Percentiles rank a stretch among this genome's conserved stretches.
Conservation (phyloP, 495 filamentous ascomycete genomes). For the Daldinia decipiens region DNA sequence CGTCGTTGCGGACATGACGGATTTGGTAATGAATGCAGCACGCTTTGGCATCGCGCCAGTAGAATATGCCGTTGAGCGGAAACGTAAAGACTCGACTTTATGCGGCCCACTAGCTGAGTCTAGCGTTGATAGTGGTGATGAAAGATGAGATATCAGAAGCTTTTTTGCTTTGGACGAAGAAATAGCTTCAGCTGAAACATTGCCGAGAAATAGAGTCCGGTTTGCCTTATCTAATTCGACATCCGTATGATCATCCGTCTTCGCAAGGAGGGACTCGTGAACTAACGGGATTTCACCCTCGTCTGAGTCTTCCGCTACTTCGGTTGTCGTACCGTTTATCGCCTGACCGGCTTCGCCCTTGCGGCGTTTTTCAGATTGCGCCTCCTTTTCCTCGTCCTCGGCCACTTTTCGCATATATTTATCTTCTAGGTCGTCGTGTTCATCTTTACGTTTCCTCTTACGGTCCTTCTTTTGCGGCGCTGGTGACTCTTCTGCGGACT, state of each 20-base stretch:
- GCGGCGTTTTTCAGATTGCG: constrained; percentile 56
- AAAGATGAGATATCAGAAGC: constrained; percentile 73
- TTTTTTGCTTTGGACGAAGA: constrained; percentile 83
- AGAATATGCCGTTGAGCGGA: constrained; percentile 88
- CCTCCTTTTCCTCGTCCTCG: constrained; percentile 57
- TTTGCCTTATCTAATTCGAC: constrained; percentile 83
- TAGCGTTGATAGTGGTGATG: constrained; percentile 56
- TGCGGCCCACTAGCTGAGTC: constrained; percentile 62
- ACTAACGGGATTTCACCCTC: constrained; percentile 51
- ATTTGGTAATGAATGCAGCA: constrained; percentile 84
- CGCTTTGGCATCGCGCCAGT: constrained; percentile 83
- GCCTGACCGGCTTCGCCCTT: constrained; percentile 52
- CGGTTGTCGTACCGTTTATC: constrained; percentile 45
- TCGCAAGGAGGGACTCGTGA: constrained; percentile 62
- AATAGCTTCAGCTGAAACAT: constrained; percentile 84
- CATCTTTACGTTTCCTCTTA: constrained; percentile 80
- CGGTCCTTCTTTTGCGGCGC: constrained; percentile 57
- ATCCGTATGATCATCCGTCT: constrained; percentile 52
- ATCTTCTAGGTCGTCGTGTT: constrained; percentile 81
- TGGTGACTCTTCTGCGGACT: constrained; percentile 45
- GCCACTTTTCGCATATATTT: constrained; percentile 80
- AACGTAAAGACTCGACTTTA: constrained; percentile 88
- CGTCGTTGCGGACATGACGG: constrained; percentile 86
- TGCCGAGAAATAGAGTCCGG: constrained; percentile 92
- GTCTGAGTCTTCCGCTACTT: constrained; percentile 45